phyloP scores from a whole-genome alignment of 257 asterid genomes.

The Solanum chiquidenum region DNA sequence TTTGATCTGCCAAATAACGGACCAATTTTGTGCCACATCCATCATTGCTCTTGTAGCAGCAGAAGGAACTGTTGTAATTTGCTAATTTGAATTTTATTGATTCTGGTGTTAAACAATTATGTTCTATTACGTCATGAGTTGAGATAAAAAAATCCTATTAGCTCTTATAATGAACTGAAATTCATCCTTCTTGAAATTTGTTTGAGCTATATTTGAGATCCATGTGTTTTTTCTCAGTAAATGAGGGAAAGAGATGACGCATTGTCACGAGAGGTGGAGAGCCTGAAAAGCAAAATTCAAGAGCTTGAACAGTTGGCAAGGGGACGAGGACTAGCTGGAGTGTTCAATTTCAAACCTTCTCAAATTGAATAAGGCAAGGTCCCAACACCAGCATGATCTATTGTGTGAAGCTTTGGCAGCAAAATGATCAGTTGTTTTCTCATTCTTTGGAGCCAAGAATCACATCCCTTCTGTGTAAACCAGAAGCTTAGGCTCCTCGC shows the following conservation, averaged over 20 bases:
- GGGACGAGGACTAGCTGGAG: slow-evolving; percentile 33
- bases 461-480: neutral
- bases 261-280: slow-evolving; percentile 28
- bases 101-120: neutral
- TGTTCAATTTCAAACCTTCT: slow-evolving; percentile 17
- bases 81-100: neutral
- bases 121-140: neutral
- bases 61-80: neutral
- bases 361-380: slow-evolving; percentile 16
- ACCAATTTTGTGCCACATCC: neutral
- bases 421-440: neutral
- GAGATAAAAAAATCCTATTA: neutral
- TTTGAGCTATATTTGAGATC: neutral
- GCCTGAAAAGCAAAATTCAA: slow-evolving; percentile 19
- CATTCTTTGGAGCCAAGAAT: slow-evolving; percentile 11
- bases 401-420: neutral
- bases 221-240: slow-evolving; percentile 6
- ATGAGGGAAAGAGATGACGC: slow-evolving; percentile 29
- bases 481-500: neutral
- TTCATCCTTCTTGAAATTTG: neutral
- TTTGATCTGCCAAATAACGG: neutral
- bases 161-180: neutral
- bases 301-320: slow-evolving; percentile 33
- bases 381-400: neutral
- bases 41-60: neutral